A percentile compares a stretch with the other conserved stretches of the same genome.
Conservation (phyloP, 2,329 filamentous ascomycete species). For the Colletotrichum sansevieriae region DNA sequence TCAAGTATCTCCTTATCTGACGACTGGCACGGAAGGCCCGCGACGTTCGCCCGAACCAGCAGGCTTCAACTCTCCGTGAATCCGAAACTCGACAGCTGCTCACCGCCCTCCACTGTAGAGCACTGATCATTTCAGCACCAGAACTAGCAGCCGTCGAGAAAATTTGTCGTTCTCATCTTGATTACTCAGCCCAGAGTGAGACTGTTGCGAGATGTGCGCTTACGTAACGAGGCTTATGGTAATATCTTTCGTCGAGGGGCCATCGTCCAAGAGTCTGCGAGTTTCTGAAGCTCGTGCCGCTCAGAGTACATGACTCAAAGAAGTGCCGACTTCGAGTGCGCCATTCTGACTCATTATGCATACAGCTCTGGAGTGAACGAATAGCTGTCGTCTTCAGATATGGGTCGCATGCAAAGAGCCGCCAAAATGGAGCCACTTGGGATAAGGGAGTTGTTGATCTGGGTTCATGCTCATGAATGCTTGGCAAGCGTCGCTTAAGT, state of each 20-base stretch:
- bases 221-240: conserved; percentile 11
- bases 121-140: conserved; percentile 31
- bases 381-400: too few species aligned
- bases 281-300: too few species aligned
- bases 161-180: conserved; percentile 14
- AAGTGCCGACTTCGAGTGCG: background rate
- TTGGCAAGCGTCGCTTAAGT: too few species aligned
- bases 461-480: too few species aligned
- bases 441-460: too few species aligned
- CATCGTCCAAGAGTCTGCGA: too few species aligned
- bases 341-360: too few species aligned
- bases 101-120: conserved; percentile 30
- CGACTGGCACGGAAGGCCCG: conserved; percentile 1
- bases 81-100: conserved; percentile 40
- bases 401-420: too few species aligned
- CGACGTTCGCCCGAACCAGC: conserved; percentile 30
- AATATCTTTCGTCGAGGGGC: background rate
- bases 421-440: too few species aligned
- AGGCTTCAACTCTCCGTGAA: conserved; percentile 31
- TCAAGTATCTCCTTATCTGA: conserved; percentile 28
- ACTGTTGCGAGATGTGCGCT: background rate
- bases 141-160: conserved; percentile 24
- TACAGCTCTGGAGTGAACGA: too few species aligned
- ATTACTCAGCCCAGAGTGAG: conserved; percentile 15
- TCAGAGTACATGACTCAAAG: too few species aligned